Conservation (phyloP, 805 yeast species). For the Scheffersomyces amazonensis region DNA sequence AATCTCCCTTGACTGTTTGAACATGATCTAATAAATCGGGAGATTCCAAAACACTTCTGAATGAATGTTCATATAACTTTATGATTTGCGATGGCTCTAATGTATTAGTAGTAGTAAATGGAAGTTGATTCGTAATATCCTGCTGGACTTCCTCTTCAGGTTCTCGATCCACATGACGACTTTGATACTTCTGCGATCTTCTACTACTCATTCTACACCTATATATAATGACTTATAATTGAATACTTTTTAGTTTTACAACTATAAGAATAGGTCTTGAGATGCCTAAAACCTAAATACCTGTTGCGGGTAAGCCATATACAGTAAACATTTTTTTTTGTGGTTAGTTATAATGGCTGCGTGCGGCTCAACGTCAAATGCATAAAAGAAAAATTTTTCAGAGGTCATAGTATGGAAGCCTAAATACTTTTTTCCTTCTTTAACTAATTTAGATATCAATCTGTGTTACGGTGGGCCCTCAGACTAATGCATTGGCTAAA, state of each 20-base stretch:
- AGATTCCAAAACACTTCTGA: conserved; percentile 30
- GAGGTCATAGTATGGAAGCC: too few species aligned
- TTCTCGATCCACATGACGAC: conserved; percentile 7
- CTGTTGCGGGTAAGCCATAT: conserved; percentile 1
- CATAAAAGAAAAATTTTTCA: conserved; percentile 2
- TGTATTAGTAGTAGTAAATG: conserved; percentile 29
- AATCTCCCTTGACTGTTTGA: conserved; percentile 67
- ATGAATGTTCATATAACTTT: conserved; percentile 31
- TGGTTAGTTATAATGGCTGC: too few species aligned
- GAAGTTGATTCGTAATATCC: conserved; percentile 13
- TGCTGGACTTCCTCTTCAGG: background rate
- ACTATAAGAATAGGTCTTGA: background rate
- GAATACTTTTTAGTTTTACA: background rate
- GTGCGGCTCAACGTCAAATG: background rate
- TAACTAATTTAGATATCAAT: conserved; percentile 37
- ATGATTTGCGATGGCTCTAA: conserved; percentile 35
- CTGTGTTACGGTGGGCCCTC: conserved; percentile 53
- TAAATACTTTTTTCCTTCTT: conserved; percentile 10
- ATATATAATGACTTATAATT: too few species aligned
- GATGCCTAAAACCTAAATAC: background rate
- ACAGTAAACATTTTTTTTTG: background rate
- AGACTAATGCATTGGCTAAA: conserved; percentile 24
- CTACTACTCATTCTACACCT: conserved; percentile 33
- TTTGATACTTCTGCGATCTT: conserved; percentile 27
- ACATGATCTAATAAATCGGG: conserved; percentile 42